Conservation (phyloP, 805 yeast genomes). For the Suhomyces sp. region DNA sequence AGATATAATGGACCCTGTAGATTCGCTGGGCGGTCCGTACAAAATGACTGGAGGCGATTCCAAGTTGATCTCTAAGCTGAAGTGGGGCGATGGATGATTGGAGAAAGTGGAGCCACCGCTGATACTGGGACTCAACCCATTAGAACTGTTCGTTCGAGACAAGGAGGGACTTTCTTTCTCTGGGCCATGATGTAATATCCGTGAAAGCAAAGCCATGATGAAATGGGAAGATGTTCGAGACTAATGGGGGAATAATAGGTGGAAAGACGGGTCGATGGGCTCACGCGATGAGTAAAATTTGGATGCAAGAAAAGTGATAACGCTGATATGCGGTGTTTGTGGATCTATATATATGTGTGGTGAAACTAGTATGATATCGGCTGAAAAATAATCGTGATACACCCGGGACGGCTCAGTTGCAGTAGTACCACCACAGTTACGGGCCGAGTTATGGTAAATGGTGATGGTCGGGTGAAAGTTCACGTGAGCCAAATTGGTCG, state of each 20-base stretch:
- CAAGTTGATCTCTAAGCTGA: conserved; percentile 52
- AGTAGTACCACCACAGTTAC: background rate
- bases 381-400: background rate
- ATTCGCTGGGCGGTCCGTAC: conserved; percentile 74
- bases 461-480: background rate
- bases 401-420: background rate
- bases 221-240: background rate
- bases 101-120: conserved; percentile 13
- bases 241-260: background rate
- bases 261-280: background rate
- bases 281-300: background rate
- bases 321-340: background rate
- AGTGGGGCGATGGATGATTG: background rate
- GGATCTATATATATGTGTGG: background rate
- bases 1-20: conserved; percentile 81
- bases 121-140: conserved; percentile 1
- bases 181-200: conserved; percentile 11
- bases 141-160: background rate
- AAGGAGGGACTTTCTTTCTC: conserved; percentile 6
- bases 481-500: background rate
- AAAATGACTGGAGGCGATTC: conserved; percentile 91
- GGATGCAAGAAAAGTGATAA: background rate
- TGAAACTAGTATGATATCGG: background rate
- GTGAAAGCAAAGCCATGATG: conserved; percentile 16
- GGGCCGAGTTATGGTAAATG: background rate